These are phyloP conservation scores for Aspergillus coremiiformis DNA, from an alignment of 495 filamentous ascomycete species.

Conservation along the genomic window DNA sequence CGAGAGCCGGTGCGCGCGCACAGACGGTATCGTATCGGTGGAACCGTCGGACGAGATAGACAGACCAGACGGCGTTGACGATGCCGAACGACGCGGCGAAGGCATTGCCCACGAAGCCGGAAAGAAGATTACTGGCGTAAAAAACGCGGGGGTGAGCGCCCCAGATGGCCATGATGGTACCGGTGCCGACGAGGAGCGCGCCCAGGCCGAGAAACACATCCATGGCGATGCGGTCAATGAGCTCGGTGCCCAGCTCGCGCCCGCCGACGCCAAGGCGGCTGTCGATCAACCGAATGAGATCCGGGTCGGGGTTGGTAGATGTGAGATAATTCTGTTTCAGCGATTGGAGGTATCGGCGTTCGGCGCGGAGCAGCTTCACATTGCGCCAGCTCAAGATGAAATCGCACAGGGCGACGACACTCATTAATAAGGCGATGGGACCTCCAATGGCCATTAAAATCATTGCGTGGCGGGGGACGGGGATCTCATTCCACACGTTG, in stretches of 20 bases:
- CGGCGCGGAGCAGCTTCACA: conserved; percentile 31
- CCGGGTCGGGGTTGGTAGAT: conserved; percentile 7
- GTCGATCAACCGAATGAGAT: conserved; percentile 16
- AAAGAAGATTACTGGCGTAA: conserved; percentile 40
- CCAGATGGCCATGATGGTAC: conserved; percentile 45
- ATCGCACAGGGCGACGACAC: conserved; percentile 37
- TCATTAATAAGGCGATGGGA: conserved; percentile 36
- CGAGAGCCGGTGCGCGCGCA: neutral
- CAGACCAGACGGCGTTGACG: conserved; percentile 39
- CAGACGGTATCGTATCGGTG: conserved; percentile 18
- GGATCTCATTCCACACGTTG: conserved; percentile 47
- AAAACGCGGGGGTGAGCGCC: conserved; percentile 36
- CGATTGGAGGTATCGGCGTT: conserved; percentile 26
- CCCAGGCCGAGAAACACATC: conserved; percentile 40
- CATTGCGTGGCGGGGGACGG: conserved; percentile 37
- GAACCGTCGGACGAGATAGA: conserved; percentile 31
- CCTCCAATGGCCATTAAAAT: conserved; percentile 46
- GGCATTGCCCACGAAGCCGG: conserved; percentile 43
- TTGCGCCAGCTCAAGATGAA: conserved; percentile 37
- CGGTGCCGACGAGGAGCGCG: conserved; percentile 39
- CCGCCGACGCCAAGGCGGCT: conserved; percentile 31
- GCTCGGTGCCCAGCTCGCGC: conserved; percentile 39
- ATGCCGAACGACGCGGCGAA: conserved; percentile 38
- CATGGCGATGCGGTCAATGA: conserved; percentile 44
- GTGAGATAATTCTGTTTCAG: conserved; percentile 4